These are phyloP conservation scores for Scleroderma citrinum DNA, from an alignment of 768 basidiomycete species.

Conservation along the genomic window DNA sequence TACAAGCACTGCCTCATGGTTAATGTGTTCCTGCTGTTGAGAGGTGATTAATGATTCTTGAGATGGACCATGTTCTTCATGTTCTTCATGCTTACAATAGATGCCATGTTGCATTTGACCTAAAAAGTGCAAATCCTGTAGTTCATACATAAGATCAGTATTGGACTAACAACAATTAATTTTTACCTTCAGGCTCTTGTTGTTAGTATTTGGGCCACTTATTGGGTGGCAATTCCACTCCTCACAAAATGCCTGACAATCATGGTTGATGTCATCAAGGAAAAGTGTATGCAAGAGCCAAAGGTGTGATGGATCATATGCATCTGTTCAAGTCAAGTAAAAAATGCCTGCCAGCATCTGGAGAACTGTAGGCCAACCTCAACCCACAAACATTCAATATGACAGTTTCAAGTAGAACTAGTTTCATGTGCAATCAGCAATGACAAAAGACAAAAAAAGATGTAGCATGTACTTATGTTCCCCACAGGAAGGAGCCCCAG, in stretches of 20 bases:
- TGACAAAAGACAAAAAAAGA: background rate
- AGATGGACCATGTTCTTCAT: no score
- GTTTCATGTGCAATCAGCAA: background rate
- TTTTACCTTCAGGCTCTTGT: slow-evolving; percentile 8
- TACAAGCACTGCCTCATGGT: slow-evolving; percentile 1
- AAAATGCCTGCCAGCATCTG: slow-evolving; percentile 21
- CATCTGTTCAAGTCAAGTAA: slow-evolving; percentile 16
- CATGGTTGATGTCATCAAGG: background rate
- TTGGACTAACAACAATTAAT: background rate
- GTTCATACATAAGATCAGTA: background rate
- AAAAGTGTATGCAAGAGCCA: slow-evolving; percentile 5
- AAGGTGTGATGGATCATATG: slow-evolving; percentile 14
- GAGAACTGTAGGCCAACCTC: slow-evolving; percentile 24
- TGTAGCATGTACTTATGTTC: slow-evolving; percentile 9
- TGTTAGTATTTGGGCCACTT: slow-evolving; percentile 1
- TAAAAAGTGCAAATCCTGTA: slow-evolving; percentile 9
- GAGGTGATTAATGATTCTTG: slow-evolving; percentile 1
- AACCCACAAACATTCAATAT: slow-evolving; percentile 25
- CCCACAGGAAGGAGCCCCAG: slow-evolving; percentile 20
- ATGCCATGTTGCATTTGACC: slow-evolving; percentile 7
- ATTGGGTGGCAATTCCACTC: slow-evolving; percentile 4
- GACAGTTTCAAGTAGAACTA: slow-evolving; percentile 21
- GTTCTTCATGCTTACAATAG: slow-evolving; percentile 4
- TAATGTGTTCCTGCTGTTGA: background rate
- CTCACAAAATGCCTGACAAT: background rate